Percentiles rank a stretch among this genome's conserved stretches.
Evolutionary conservation across 768 basidiomycete genomes (phyloP).

Genomic region (Tephrocybe sp.): DNA sequence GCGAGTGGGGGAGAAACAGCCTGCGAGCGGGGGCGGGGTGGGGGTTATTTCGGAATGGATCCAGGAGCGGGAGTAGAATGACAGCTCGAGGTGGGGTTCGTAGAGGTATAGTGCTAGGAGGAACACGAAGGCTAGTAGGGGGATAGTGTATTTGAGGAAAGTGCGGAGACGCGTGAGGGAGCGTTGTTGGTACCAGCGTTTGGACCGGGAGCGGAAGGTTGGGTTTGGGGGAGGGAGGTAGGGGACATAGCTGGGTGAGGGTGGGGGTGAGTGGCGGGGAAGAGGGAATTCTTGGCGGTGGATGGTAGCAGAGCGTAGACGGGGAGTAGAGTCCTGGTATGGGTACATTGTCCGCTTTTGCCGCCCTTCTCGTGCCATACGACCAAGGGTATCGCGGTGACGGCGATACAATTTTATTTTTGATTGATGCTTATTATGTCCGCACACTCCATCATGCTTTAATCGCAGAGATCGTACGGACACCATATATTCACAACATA

Average conservation of each 20-base stretch:
- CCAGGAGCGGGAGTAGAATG: constrained; percentile 79
- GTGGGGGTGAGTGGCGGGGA: constrained; percentile 24
- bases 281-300: constrained; percentile 17
- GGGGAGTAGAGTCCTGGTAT: constrained; percentile 29
- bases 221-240: constrained; percentile 23
- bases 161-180: constrained; percentile 24
- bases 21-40: constrained; percentile 59
- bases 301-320: constrained; percentile 26
- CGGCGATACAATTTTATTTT: too few relatives aligned
- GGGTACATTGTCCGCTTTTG: constrained; percentile 46
- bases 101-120: constrained; percentile 57
- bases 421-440: too few relatives aligned
- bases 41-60: constrained; percentile 69
- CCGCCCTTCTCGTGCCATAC: constrained; percentile 42
- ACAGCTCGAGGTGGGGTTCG: constrained; percentile 85
- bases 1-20: constrained; percentile 69
- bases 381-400: too few relatives aligned
- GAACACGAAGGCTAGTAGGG: constrained; percentile 35
- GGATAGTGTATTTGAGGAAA: constrained; percentile 46
- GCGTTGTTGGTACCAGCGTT: constrained; percentile 28
- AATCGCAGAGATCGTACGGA: too few relatives aligned
- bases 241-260: constrained; percentile 16
- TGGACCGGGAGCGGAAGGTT: constrained; percentile 26
- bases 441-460: too few relatives aligned
- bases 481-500: too few relatives aligned